phyloP scores from a whole-genome alignment of 106 monocot genomes.

The Allium cepa region DNA sequence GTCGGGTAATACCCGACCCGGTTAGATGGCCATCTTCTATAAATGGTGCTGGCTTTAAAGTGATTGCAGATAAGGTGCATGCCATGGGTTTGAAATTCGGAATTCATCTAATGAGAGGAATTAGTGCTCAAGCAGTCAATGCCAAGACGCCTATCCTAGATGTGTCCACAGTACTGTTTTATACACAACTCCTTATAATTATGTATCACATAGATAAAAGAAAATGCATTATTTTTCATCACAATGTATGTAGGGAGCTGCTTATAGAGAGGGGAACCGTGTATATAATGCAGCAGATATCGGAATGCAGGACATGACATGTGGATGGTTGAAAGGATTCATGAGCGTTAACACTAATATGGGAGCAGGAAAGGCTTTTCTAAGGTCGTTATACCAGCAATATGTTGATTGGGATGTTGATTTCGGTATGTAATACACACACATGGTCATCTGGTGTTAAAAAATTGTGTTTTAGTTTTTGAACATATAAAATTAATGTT shows the following conservation, averaged over 20 bases:
- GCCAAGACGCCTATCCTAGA: conserved; percentile 57
- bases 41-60: conserved; percentile 52
- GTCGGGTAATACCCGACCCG: conserved; percentile 69
- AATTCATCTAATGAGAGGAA: conserved; percentile 93
- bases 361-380: conserved; percentile 72
- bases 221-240: background rate
- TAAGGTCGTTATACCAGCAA: conserved; percentile 77
- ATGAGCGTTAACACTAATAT: conserved; percentile 83
- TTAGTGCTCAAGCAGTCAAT: conserved; percentile 63
- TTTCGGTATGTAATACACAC: conserved; percentile 47
- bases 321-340: conserved; percentile 94
- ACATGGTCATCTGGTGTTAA: no score
- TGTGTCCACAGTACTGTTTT: conserved; percentile 49
- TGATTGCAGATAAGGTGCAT: conserved; percentile 70
- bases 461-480: no score
- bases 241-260: conserved; percentile 22
- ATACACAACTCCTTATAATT: no score
- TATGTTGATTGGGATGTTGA: conserved; percentile 97
- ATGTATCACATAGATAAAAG: no score
- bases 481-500: no score
- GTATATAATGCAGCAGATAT: conserved; percentile 58
- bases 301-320: conserved; percentile 50
- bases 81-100: conserved; percentile 91
- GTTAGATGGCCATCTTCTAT: conserved; percentile 75
- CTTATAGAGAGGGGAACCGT: conserved; percentile 37